Conservation (phyloP, 768 basidiomycete genomes). For the Baorangia bicolor region DNA sequence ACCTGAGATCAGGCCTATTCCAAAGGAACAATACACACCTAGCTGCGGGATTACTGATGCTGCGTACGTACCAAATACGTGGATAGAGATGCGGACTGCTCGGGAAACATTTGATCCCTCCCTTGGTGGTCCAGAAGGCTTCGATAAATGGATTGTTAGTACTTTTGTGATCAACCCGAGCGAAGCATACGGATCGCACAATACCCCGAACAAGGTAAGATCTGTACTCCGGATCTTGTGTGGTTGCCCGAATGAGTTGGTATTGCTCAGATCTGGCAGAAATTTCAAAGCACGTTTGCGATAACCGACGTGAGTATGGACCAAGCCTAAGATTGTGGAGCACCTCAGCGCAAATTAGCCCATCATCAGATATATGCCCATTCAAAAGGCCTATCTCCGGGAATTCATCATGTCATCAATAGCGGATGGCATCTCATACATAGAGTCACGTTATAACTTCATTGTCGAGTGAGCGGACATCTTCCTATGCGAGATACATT, state of each 20-base stretch:
- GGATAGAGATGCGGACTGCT: slow-evolving; percentile 38
- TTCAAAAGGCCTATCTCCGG: slow-evolving; percentile 15
- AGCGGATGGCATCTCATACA: slow-evolving; percentile 46
- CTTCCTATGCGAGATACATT: neutral
- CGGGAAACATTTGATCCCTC: slow-evolving; percentile 34
- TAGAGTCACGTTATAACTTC: slow-evolving; percentile 44
- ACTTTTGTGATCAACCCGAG: slow-evolving; percentile 41
- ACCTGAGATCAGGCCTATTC: slow-evolving; percentile 39
- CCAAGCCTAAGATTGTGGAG: neutral
- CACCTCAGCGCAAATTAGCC: slow-evolving; percentile 17
- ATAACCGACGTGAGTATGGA: slow-evolving; percentile 21
- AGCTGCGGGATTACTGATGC: slow-evolving; percentile 27
- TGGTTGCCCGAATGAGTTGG: neutral
- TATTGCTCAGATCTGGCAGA: slow-evolving; percentile 21
- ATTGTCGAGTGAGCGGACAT: slow-evolving; percentile 29
- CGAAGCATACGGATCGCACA: slow-evolving; percentile 45
- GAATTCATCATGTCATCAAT: slow-evolving; percentile 41
- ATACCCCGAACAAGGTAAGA: slow-evolving; percentile 39
- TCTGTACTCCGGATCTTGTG: neutral
- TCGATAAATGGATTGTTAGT: slow-evolving; percentile 42
- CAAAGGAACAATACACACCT: slow-evolving; percentile 21
- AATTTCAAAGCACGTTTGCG: slow-evolving; percentile 20
- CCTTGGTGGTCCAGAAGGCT: slow-evolving; percentile 40
- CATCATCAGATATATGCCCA: slow-evolving; percentile 26
- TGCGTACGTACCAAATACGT: slow-evolving; percentile 30